Evolutionary conservation across 108 stramenopile species (phyloP), one percentile per base, ranked within the genome.

Genomic region (Nannochloropsis salina): DNA sequence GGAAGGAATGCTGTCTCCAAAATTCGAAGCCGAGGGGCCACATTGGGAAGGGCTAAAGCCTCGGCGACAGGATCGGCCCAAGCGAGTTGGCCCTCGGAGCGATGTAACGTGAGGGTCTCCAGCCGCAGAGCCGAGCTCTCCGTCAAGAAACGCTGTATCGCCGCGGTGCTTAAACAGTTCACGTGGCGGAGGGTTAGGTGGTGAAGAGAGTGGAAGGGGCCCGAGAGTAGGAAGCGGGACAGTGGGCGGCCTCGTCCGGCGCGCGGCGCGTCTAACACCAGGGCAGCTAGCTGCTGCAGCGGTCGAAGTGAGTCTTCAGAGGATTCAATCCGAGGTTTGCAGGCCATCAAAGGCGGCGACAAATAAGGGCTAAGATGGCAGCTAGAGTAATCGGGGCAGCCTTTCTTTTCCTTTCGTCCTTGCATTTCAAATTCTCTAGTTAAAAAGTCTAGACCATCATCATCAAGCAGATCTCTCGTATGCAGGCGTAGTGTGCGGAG

Each of bases 151-250:
- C 61, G 3, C 61, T 8, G 61, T 15, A 74, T 15, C 20, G 61
- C 61, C 8, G 61, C n/a, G 61, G 61, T 74, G n/a, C 61, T n/a
- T n/a, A 2, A n/a, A 15, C 61, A 15, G 6, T 8, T 74, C 20
- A 74, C 61, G 61, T 74, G 61, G 61, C 61, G 61, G n/a, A 74
- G 61, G 61, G 61, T 74, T n/a, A 74, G 61, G 61, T 74, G 61
- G 20, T 8, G 61, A 15, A 74, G 6, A 2, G n/a, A 1, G 61
- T 74, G 61, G 61, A 74, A 74, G 2, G 61, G 61, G 61, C 61
- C 61, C 0, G 61, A 74, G 61, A 74, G 61, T 15, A 74, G 61
- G 61, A 74, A 6, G 61, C 61, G 61, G 61, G 61, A 74, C 15
- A 74, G 61, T 1, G 20, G 20, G 15, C 61, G 61, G n/a, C 61